Conservation (phyloP, 2,329 filamentous ascomycete species). For the Diaporthe batatas region DNA sequence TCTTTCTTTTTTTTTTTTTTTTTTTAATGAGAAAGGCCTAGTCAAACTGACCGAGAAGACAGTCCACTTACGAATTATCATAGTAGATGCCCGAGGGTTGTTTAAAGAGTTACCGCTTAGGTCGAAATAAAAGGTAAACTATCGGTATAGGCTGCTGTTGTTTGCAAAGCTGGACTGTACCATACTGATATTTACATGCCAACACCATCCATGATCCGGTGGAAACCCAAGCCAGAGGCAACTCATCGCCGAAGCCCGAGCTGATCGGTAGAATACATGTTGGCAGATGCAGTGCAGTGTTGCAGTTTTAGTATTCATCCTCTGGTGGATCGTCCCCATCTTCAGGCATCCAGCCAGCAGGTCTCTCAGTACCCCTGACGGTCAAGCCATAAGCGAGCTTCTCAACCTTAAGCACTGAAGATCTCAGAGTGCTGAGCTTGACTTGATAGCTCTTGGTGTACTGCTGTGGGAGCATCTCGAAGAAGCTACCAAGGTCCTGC, state of each 20-base stretch:
- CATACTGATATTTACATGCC: background rate
- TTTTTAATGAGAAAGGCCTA: no score
- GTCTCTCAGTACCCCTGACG: slow-evolving; percentile 88
- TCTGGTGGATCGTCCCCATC: slow-evolving; percentile 55
- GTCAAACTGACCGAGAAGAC: background rate
- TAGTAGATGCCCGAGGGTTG: background rate
- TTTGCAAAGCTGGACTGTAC: background rate
- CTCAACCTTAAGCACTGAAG: slow-evolving; percentile 95
- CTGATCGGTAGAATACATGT: background rate
- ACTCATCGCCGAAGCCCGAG: background rate
- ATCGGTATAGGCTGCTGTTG: background rate
- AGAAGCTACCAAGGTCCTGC: slow-evolving; percentile 79
- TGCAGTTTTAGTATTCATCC: slow-evolving; percentile 23
- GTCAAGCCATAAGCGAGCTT: slow-evolving; percentile 87
- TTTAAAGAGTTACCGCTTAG: background rate
- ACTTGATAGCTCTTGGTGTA: slow-evolving; percentile 72
- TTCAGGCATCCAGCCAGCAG: slow-evolving; percentile 93
- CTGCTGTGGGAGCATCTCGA: slow-evolving; percentile 79
- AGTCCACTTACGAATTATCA: no score
- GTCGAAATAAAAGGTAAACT: background rate
- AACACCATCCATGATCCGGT: background rate
- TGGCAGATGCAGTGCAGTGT: background rate
- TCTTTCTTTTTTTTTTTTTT: no score
- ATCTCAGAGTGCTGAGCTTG: slow-evolving; percentile 89
- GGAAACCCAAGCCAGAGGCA: background rate